These are phyloP conservation scores for Scleroderma bovista DNA, from an alignment of 768 basidiomycete species.

Conservation along the genomic window DNA sequence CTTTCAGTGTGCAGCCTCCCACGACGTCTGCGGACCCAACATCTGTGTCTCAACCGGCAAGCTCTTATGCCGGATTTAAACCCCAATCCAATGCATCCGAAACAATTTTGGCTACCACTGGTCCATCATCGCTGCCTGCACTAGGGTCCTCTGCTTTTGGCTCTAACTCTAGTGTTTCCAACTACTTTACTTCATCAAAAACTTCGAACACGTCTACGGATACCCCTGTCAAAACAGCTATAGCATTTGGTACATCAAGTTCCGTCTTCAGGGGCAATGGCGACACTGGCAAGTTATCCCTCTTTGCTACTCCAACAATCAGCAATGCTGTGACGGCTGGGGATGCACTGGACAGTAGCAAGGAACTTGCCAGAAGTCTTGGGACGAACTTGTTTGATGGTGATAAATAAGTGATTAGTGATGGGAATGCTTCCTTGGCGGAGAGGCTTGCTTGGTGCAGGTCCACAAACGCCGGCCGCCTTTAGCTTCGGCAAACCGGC, in stretches of 20 bases:
- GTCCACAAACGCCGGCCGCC: conserved; percentile 15
- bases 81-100: conserved; percentile 6
- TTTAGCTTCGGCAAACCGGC: conserved; percentile 28
- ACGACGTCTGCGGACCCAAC: conserved; percentile 5
- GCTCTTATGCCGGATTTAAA: conserved; percentile 3
- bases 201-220: conserved; percentile 16
- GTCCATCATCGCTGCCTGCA: conserved; percentile 6
- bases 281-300: conserved; percentile 12
- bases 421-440: conserved; percentile 17
- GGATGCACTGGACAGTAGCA: conserved; percentile 12
- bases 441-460: conserved; percentile 25
- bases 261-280: conserved; percentile 19
- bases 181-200: conserved; percentile 19
- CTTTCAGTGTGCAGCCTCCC: conserved; percentile 31
- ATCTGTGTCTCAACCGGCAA: conserved; percentile 8
- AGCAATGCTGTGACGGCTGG: not conserved
- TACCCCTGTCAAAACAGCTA: conserved; percentile 13
- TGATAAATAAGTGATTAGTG: conserved; percentile 6
- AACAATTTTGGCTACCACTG: not conserved
- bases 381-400: conserved; percentile 16
- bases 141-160: conserved; percentile 12
- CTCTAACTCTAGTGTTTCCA: conserved; percentile 11
- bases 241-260: conserved; percentile 18
- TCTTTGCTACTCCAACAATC: conserved; percentile 6
- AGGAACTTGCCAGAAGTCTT: conserved; percentile 1